phyloP scores from a whole-genome alignment of 768 basidiomycete species.

The Calocybe indica region DNA sequence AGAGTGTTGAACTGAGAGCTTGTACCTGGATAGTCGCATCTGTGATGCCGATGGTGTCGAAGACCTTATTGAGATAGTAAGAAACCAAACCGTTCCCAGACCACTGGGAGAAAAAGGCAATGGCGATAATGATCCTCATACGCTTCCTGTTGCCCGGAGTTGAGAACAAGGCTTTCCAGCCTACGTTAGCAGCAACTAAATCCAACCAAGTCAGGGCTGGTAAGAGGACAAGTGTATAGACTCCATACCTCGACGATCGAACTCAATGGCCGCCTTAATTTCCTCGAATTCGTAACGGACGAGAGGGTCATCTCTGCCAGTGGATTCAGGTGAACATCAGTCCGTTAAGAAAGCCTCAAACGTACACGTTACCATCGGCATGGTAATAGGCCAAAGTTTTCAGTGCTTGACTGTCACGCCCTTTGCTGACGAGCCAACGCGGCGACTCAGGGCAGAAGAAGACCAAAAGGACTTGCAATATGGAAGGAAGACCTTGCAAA shows the following conservation, averaged over 20 bases:
- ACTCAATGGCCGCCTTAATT: conserved; percentile 71
- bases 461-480: conserved; percentile 60
- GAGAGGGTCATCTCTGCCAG: conserved; percentile 49
- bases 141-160: conserved; percentile 72
- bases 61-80: conserved; percentile 74
- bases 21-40: conserved; percentile 41
- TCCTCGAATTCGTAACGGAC: conserved; percentile 73
- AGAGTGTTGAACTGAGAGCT: conserved; percentile 12
- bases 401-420: conserved; percentile 63
- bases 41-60: conserved; percentile 62
- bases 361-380: conserved; percentile 62
- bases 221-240: neutral
- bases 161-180: conserved; percentile 63
- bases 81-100: conserved; percentile 82
- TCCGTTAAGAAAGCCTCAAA: neutral
- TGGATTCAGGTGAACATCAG: neutral
- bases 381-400: conserved; percentile 78
- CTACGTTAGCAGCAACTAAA: conserved; percentile 47
- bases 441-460: conserved; percentile 79
- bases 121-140: conserved; percentile 67
- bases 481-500: conserved; percentile 64
- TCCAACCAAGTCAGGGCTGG: neutral
- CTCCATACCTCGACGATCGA: conserved; percentile 43
- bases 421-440: conserved; percentile 76
- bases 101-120: conserved; percentile 85